Evolutionary conservation across 352 stramenopile species (phyloP), one percentile per base, ranked within the genome.

Genomic region (Globisporangium spinosum): DNA sequence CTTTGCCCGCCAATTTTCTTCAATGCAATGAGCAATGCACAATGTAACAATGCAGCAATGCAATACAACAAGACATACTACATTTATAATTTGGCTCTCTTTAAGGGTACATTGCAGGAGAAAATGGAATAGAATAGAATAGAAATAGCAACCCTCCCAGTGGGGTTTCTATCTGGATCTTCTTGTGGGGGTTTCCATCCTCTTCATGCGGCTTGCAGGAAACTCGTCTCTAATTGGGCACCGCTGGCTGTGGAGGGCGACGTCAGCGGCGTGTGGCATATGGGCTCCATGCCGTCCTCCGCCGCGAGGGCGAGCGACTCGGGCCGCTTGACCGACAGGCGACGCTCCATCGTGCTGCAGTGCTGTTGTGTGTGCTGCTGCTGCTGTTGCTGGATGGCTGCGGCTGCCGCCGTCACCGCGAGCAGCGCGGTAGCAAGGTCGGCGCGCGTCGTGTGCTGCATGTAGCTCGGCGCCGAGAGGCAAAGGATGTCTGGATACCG

Each of bases 401-500:
- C 51, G 3, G 62, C 51, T 10, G 62, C 38, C 23, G 64, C 45
- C 12, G 64, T 34, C 25, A 69, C 64, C 10, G 65, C 65, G 2
- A 70, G 23, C 22, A 70, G 34, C 38, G 58, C 65, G 7, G 57
- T 70, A 27, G 65, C 65, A 34, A 70, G 58, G 25, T 70, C 65
- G 2, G 65, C 59, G 58, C 65, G 65, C 25, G 58, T 65, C 32
- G 65, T 65, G 57, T 51, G 34, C 25, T 59, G 65, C 35, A 54
- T 13, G 38, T 70, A 70, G 15, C 17, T 58, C 17, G 67, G 59
- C 22, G 62, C 55, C 10, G 72, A 69, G 23, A 91, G 68, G 56
- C 83, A 91, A 40, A 82, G 78, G 62, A 92, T 88, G 63, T 92
- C 83, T 27, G 83, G 83, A 61, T 90, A 90, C 57, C 63, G 71